A percentile compares a stretch with the other conserved stretches of the same genome.
phyloP scores from a whole-genome alignment of 441 rosid species.

The Pelargonium myrrhifolium region DNA sequence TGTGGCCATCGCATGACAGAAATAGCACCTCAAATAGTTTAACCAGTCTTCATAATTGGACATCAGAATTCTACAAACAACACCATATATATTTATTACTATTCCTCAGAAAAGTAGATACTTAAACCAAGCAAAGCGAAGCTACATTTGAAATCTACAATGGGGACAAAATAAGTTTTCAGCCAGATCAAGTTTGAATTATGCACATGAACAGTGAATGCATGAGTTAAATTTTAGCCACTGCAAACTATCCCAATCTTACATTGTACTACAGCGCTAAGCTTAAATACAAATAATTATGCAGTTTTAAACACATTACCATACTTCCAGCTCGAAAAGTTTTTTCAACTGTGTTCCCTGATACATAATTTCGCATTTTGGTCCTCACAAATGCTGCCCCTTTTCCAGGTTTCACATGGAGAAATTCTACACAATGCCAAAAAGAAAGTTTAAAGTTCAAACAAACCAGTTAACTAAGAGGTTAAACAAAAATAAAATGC shows the following conservation, averaged over 20 bases:
- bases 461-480: not conserved
- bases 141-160: not conserved
- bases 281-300: not conserved
- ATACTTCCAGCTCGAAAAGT: conserved; percentile 86
- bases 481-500: not conserved
- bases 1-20: not conserved
- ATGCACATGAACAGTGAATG: not conserved
- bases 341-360: conserved; percentile 83
- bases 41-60: not conserved
- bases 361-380: conserved; percentile 67
- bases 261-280: not conserved
- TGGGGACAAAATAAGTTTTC: not conserved
- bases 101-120: not conserved
- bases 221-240: not conserved
- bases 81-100: not conserved
- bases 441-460: not conserved
- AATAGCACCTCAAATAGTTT: not conserved
- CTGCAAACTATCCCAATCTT: not conserved
- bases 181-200: not conserved
- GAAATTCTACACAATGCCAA: conserved; percentile 47
- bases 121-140: not conserved
- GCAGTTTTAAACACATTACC: conserved; percentile 32
- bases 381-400: conserved; percentile 96
- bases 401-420: conserved; percentile 94
- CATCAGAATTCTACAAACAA: not conserved